Conservation (phyloP, 1,284 basidiomycete species). For the Papiliotrema nemorosa region DNA sequence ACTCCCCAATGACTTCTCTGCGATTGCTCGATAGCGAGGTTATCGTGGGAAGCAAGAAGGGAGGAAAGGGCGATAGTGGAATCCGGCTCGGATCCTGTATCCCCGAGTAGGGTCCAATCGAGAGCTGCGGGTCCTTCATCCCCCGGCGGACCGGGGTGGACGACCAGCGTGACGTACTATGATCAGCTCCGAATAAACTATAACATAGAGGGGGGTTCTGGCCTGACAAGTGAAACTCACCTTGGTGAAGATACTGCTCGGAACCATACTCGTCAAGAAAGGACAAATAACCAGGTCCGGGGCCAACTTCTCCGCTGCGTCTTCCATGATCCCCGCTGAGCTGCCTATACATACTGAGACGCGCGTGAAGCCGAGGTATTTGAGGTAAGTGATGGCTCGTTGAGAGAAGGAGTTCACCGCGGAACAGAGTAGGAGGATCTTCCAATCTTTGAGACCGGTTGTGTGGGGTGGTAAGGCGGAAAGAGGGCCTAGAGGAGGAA, state of each 20-base stretch:
- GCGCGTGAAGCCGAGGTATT: slow-evolving; percentile 41
- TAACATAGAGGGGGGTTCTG: not conserved
- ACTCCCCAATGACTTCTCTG: slow-evolving; percentile 50
- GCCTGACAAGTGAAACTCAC: slow-evolving; percentile 19
- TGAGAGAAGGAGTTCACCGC: slow-evolving; percentile 53
- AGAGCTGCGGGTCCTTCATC: slow-evolving; percentile 53
- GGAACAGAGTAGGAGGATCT: slow-evolving; percentile 50
- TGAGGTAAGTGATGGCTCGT: slow-evolving; percentile 44
- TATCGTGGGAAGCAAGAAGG: slow-evolving; percentile 26
- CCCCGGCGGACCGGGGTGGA: slow-evolving; percentile 53
- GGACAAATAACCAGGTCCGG: slow-evolving; percentile 52
- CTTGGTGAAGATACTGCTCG: slow-evolving; percentile 44
- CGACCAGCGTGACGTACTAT: slow-evolving; percentile 51
- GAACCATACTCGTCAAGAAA: slow-evolving; percentile 52
- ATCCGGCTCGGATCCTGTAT: slow-evolving; percentile 42
- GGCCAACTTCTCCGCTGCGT: slow-evolving; percentile 42
- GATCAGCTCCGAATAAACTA: not conserved
- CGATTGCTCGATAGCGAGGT: slow-evolving; percentile 9
- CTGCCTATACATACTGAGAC: slow-evolving; percentile 49
- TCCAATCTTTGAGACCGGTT: slow-evolving; percentile 21
- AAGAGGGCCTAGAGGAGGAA: slow-evolving; percentile 21
- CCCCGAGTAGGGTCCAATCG: slow-evolving; percentile 52
- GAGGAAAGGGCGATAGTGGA: slow-evolving; percentile 35
- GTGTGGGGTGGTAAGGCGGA: slow-evolving; percentile 15
- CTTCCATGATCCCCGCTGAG: slow-evolving; percentile 47